Conservation (phyloP, 352 stramenopile species). For the Bremia lactucae region DNA sequence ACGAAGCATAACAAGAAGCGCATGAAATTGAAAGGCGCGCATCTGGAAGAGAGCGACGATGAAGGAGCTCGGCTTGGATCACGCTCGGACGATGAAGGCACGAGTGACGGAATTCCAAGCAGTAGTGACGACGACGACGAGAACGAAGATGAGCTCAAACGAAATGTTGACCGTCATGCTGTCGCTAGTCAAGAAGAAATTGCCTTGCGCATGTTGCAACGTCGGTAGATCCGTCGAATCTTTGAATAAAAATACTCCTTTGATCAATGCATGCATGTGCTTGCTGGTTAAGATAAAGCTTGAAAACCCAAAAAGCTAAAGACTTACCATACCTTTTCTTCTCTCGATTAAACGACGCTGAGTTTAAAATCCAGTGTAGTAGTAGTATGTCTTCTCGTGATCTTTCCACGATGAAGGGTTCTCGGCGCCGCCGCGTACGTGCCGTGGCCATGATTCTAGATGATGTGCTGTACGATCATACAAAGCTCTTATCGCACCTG, state of each 20-base stretch:
- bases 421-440: conserved; percentile 41
- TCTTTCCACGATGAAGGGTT: no score
- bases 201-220: conserved; percentile 68
- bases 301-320: no score
- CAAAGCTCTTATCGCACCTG: conserved; percentile 65
- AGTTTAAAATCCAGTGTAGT: no score
- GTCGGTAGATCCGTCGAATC: conserved; percentile 22
- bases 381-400: no score
- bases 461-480: conserved; percentile 82
- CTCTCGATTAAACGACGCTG: no score
- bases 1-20: conserved; percentile 86
- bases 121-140: conserved; percentile 29
- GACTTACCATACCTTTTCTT: no score
- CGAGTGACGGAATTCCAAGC: conserved; percentile 19
- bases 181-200: conserved; percentile 72
- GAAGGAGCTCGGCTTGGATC: conserved; percentile 25
- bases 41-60: conserved; percentile 31
- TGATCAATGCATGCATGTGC: conserved; percentile 2
- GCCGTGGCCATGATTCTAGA: conserved; percentile 80
- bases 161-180: conserved; percentile 34
- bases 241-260: conserved; percentile 1
- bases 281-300: no score
- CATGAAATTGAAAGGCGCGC: conserved; percentile 73
- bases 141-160: conserved; percentile 10
- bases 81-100: conserved; percentile 30